phyloP scores from a whole-genome alignment of 345 rosid species.

The Lepidium aucheri region DNA sequence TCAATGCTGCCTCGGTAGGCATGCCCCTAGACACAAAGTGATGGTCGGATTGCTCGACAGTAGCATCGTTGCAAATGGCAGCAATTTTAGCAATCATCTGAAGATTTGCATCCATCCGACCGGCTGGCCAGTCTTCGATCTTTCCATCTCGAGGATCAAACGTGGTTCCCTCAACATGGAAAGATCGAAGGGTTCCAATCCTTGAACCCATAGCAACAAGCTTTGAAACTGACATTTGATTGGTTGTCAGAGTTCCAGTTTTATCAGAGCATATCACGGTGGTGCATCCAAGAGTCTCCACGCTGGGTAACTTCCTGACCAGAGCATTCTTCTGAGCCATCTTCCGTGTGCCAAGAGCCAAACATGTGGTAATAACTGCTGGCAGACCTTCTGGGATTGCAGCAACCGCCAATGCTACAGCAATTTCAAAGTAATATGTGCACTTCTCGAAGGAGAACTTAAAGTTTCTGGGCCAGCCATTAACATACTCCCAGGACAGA shows the following conservation, averaged over 20 bases:
- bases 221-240: constrained; percentile 82
- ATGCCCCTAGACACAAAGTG: constrained; percentile 65
- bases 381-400: constrained; percentile 98
- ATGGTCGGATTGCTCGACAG: constrained; percentile 52
- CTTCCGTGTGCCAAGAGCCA: constrained; percentile 92
- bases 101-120: constrained; percentile 79
- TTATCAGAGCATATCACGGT: constrained; percentile 92
- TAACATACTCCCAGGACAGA: constrained; percentile 83
- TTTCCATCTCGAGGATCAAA: constrained; percentile 78
- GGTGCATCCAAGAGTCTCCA: constrained; percentile 94
- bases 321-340: constrained; percentile 98
- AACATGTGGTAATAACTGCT: constrained; percentile 91
- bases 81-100: constrained; percentile 83
- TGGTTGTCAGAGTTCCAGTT: constrained; percentile 92
- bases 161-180: constrained; percentile 78
- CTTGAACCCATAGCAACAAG: constrained; percentile 83
- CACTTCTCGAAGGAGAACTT: constrained; percentile 94
- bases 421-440: constrained; percentile 96
- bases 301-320: constrained; percentile 88
- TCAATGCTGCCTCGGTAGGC: constrained; percentile 96
- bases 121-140: constrained; percentile 62
- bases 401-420: constrained; percentile 94
- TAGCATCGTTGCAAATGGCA: constrained; percentile 87
- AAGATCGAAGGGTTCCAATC: constrained; percentile 54
- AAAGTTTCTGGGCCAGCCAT: constrained; percentile 84